Conservation (phyloP, 306 rosid genomes). For the Vicia sativa region DNA sequence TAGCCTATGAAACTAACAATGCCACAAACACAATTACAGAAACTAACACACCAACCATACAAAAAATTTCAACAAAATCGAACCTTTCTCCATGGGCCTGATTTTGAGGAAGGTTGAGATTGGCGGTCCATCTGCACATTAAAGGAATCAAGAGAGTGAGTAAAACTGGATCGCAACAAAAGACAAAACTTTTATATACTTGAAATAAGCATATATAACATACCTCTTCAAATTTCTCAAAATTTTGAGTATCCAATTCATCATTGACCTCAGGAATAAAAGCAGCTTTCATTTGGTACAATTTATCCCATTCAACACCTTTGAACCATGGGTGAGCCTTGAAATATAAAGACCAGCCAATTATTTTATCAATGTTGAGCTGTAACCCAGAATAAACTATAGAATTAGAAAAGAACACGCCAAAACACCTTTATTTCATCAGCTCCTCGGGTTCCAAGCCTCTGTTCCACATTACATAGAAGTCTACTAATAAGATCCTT, state of each 20-base stretch:
- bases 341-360: constrained; percentile 44
- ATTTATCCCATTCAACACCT: constrained; percentile 86
- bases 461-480: constrained; percentile 89
- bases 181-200: constrained; percentile 28
- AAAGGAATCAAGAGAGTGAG: constrained; percentile 27
- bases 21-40: constrained; percentile 3
- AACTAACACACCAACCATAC: constrained; percentile 21
- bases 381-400: constrained; percentile 34
- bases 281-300: constrained; percentile 95
- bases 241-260: constrained; percentile 97
- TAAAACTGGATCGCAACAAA: constrained; percentile 38
- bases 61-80: constrained; percentile 38
- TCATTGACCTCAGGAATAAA: constrained; percentile 97
- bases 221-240: constrained; percentile 99
- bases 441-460: constrained; percentile 97
- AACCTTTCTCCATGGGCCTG: constrained; percentile 99
- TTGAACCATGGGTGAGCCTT: constrained; percentile 98
- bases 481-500: constrained; percentile 89
- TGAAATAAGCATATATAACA: constrained; percentile 13
- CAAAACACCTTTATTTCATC: constrained; percentile 98
- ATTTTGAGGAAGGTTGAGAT: constrained; percentile 75
- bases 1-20: constrained; percentile 7
- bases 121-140: constrained; percentile 64
- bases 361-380: constrained; percentile 40
- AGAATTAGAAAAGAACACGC: constrained; percentile 64